Evolutionary conservation across 2,329 filamentous ascomycete species (phyloP).

Genomic region (Arthrobotrys iridis): DNA sequence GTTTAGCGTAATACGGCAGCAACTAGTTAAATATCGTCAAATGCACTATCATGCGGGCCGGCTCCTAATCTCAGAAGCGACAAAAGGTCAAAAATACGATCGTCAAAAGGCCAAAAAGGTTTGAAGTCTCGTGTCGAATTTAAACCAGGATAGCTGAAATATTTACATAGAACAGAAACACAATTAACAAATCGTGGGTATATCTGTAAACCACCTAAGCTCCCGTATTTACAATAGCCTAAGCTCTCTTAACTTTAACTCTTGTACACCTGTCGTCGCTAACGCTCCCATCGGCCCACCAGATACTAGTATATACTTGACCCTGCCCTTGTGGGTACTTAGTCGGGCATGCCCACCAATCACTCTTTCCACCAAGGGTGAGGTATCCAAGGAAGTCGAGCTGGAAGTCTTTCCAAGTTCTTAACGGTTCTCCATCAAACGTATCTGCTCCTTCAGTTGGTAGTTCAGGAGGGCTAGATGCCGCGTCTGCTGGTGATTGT

Average conservation of each 20-base stretch:
- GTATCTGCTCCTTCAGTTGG: neutral
- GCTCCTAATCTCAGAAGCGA: too few species aligned
- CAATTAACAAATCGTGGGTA: too few species aligned
- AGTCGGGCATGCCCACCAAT: conserved; percentile 43
- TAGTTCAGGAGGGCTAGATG: neutral
- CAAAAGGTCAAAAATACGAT: too few species aligned
- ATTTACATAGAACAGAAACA: conserved; percentile 8
- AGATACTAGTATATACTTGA: conserved; percentile 28
- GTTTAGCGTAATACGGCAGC: too few species aligned
- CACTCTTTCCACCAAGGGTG: conserved; percentile 28
- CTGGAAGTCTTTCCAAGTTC: conserved; percentile 42
- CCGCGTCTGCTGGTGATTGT: neutral
- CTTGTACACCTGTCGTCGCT: conserved; percentile 32
- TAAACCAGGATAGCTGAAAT: too few species aligned
- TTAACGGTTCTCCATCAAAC: conserved; percentile 13
- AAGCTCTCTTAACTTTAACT: conserved; percentile 40
- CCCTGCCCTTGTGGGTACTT: conserved; percentile 17
- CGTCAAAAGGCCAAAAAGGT: too few species aligned
- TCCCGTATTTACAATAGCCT: neutral
- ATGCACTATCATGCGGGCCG: too few species aligned
- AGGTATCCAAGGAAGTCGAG: conserved; percentile 30
- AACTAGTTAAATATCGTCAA: too few species aligned
- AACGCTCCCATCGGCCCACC: conserved; percentile 43
- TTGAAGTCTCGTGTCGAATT: too few species aligned
- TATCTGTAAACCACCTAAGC: too few species aligned